Base-by-base conservation (phyloP, 2,329 filamentous ascomycete species). In the Botrytis fabae region DNA sequence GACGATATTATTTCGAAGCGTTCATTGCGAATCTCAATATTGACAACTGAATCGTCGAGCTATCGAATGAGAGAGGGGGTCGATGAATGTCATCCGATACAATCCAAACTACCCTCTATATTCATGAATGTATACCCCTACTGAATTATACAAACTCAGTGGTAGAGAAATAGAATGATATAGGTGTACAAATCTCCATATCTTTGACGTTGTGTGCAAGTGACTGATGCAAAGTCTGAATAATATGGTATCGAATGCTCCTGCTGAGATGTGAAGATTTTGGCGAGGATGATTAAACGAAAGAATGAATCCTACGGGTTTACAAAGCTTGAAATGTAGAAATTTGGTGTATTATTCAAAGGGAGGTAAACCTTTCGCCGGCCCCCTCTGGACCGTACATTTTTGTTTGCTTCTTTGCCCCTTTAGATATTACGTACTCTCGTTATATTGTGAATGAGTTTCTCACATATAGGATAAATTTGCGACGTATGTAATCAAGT, bases 141-240 rank as follows among this genome's bases (percentile, higher is more conserved):
- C 25, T n/a, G 25, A n/a, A n/a, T 54, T 54, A 12, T 54, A 7
- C 12, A 12, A 1, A n/a, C 6, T n/a, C 4, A 54, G 48, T n/a
- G 22, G 16, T 14, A 16, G 25, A 54, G 12, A 51, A 6, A n/a
- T 0, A 14, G 25, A n/a, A n/a, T n/a, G 25, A 16, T 16, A 3
- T 16, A 0, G 5, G 5, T 16, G 12, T 0, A 7, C 0, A 54
- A 2, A n/a, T n/a, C 25, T 54, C 12, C 25, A 54, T n/a, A 2
- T n/a, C 0, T 54, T n/a, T 16, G 48, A 16, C 12, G n/a, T 5
- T n/a, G 25, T 54, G 48, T 16, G 25, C 25, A 54, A n/a, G 48
- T 51, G 12, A 54, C 5, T 54, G 25, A n/a, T n/a, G 14, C n/a
- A n/a, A 4, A 10, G 12, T 5, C 5, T 54, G 25, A 7, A 54